Conservation (phyloP, 805 yeast genomes). For the Candida easanensis region DNA sequence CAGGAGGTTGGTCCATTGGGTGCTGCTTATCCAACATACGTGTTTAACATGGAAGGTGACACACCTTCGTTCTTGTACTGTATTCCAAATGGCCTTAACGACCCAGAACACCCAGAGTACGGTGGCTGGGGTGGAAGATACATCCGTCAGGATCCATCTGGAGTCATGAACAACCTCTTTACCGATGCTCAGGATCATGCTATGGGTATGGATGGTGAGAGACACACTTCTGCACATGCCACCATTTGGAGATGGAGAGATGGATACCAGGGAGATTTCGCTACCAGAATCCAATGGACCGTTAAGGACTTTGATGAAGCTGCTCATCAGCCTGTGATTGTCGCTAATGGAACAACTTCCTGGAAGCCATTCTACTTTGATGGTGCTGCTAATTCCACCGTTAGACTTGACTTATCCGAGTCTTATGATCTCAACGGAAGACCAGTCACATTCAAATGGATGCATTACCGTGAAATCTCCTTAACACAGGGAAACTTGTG, state of each 20-base stretch:
- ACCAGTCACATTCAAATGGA: conserved; percentile 20
- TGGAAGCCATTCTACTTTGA: conserved; percentile 20
- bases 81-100: conserved; percentile 30
- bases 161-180: conserved; percentile 17
- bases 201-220: background rate
- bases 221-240: conserved; percentile 25
- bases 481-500: conserved; percentile 19
- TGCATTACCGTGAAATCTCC: conserved; percentile 25
- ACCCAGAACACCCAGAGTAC: conserved; percentile 28
- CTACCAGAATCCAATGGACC: conserved; percentile 33
- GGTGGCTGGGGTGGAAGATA: conserved; percentile 37
- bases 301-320: conserved; percentile 28
- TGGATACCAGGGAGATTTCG: conserved; percentile 31
- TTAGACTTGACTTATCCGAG: conserved; percentile 25
- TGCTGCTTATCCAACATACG: conserved; percentile 22
- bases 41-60: conserved; percentile 32
- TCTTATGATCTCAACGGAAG: conserved; percentile 26
- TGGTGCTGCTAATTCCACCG: conserved; percentile 13
- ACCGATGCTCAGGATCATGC: conserved; percentile 27
- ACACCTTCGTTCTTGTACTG: conserved; percentile 28
- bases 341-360: conserved; percentile 22
- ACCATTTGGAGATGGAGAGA: conserved; percentile 35
- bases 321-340: conserved; percentile 23
- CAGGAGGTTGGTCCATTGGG: conserved; percentile 29
- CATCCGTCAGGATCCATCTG: conserved; percentile 22